These are phyloP conservation scores for Pichia paraexigua DNA, from an alignment of 805 yeast species.

Conservation along the genomic window DNA sequence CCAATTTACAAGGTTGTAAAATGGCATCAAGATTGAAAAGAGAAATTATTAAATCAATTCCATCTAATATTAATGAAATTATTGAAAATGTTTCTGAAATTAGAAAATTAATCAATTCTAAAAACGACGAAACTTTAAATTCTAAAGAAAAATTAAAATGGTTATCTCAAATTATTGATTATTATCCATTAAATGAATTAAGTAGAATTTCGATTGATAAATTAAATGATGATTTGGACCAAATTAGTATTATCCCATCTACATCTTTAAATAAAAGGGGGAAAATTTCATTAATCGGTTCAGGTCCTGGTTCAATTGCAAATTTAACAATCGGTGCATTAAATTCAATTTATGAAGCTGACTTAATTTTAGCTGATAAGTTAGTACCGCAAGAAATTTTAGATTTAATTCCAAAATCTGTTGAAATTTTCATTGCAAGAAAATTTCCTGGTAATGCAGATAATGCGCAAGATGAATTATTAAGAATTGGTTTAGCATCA, in stretches of 20 bases:
- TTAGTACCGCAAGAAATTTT: constrained; percentile 85
- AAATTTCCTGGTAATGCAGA: constrained; percentile 98
- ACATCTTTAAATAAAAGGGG: constrained; percentile 33
- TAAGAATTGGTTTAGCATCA: constrained; percentile 62
- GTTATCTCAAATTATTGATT: constrained; percentile 85
- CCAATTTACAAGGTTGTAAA: constrained; percentile 85
- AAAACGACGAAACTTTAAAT: constrained; percentile 37
- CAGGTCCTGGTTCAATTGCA: constrained; percentile 88
- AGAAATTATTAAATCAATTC: constrained; percentile 58
- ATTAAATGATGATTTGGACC: constrained; percentile 30
- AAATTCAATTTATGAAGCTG: constrained; percentile 73
- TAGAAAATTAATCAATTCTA: constrained; percentile 29
- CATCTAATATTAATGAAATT: constrained; percentile 59
- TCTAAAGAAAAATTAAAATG: constrained; percentile 60
- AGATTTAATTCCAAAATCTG: constrained; percentile 67
- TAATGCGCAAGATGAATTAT: constrained; percentile 78
- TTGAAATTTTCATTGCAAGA: constrained; percentile 76
- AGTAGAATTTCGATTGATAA: constrained; percentile 54
- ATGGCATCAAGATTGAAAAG: constrained; percentile 74
- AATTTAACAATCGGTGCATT: constrained; percentile 80
- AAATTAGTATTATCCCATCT: not conserved
- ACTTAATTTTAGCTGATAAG: constrained; percentile 81
- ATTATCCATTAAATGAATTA: constrained; percentile 67
- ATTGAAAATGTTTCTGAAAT: constrained; percentile 64
- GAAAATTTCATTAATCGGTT: constrained; percentile 73